A percentile compares a stretch with the other conserved stretches of the same genome.
phyloP scores from a whole-genome alignment of 2,329 filamentous ascomycete genomes.

The Aspergillus pseudoviridinutans region DNA sequence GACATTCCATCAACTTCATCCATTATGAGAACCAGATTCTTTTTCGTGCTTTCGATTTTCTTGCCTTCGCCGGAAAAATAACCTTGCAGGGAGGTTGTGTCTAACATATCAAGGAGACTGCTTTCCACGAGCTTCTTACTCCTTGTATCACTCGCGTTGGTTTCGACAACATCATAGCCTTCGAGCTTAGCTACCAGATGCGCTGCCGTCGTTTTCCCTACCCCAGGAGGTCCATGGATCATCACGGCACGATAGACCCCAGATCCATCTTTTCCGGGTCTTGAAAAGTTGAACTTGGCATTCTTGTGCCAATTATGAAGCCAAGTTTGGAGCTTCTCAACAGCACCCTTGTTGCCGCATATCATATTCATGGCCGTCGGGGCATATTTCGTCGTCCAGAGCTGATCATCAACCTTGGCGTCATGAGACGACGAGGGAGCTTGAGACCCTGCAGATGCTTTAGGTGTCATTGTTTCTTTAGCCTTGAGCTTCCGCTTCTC shows the following conservation, averaged over 20 bases:
- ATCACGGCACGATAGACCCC: constrained; percentile 86
- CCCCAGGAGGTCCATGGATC: constrained; percentile 89
- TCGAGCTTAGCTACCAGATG: constrained; percentile 90
- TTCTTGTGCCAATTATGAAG: constrained; percentile 75
- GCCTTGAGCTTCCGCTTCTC: constrained; percentile 51
- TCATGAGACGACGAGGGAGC: constrained; percentile 38
- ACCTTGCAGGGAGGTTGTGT: constrained; percentile 86
- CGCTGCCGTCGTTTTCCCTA: constrained; percentile 95
- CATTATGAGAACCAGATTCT: constrained; percentile 96
- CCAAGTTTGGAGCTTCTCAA: constrained; percentile 89
- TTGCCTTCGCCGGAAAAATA: constrained; percentile 85
- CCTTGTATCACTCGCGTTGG: constrained; percentile 89
- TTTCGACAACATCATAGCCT: constrained; percentile 90
- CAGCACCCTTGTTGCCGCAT: constrained; percentile 86
- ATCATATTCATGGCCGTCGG: constrained; percentile 81
- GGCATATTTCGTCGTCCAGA: constrained; percentile 96
- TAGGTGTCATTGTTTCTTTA: constrained; percentile 33
- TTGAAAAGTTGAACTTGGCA: constrained; percentile 76
- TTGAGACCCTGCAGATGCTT: constrained; percentile 46
- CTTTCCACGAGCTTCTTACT: constrained; percentile 94
- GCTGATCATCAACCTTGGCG: constrained; percentile 54
- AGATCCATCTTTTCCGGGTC: constrained; percentile 76
- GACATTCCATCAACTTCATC: constrained; percentile 99
- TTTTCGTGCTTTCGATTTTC: constrained; percentile 73
- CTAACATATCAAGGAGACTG: constrained; percentile 83